These are phyloP conservation scores for Pleurotus tuber-regium DNA, from an alignment of 768 basidiomycete genomes.

Conservation along the genomic window DNA sequence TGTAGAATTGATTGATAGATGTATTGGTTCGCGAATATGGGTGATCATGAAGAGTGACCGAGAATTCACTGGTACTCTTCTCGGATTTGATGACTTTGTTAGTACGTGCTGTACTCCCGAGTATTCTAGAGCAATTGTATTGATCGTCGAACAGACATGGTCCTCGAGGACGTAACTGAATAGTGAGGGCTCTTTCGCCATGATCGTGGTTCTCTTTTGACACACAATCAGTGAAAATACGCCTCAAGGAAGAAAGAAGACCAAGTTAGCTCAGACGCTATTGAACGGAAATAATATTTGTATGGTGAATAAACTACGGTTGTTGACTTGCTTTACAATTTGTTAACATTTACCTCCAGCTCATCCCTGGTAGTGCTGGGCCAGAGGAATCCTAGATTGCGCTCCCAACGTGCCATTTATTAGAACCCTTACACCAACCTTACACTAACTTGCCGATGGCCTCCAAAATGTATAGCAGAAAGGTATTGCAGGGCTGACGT, in stretches of 20 bases:
- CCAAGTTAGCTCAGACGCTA: constrained; percentile 81
- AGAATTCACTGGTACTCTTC: constrained; percentile 92
- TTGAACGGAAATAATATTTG: constrained; percentile 96
- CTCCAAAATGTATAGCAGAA: too few species aligned
- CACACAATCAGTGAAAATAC: constrained; percentile 67
- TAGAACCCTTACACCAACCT: neutral
- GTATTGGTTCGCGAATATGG: constrained; percentile 96
- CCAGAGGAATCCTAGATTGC: constrained; percentile 45
- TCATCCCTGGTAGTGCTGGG: constrained; percentile 71
- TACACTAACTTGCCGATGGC: too few species aligned
- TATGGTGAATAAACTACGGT: constrained; percentile 81
- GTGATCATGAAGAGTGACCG: constrained; percentile 98
- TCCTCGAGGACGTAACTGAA: constrained; percentile 94
- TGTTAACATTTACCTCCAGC: constrained; percentile 30
- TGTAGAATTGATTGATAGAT: constrained; percentile 92
- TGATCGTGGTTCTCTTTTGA: neutral
- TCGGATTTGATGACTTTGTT: constrained; percentile 99
- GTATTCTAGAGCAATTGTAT: too few species aligned
- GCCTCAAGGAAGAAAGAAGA: constrained; percentile 77
- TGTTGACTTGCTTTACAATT: constrained; percentile 4
- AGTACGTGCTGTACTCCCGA: too few species aligned
- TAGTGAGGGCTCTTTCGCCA: constrained; percentile 55
- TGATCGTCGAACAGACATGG: constrained; percentile 62
- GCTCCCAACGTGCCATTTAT: neutral
- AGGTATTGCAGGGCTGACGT: too few species aligned